Percentiles rank a stretch among this genome's conserved stretches.
phyloP scores from a whole-genome alignment of 208 protist species.

The Leishmania martiniquensis region DNA sequence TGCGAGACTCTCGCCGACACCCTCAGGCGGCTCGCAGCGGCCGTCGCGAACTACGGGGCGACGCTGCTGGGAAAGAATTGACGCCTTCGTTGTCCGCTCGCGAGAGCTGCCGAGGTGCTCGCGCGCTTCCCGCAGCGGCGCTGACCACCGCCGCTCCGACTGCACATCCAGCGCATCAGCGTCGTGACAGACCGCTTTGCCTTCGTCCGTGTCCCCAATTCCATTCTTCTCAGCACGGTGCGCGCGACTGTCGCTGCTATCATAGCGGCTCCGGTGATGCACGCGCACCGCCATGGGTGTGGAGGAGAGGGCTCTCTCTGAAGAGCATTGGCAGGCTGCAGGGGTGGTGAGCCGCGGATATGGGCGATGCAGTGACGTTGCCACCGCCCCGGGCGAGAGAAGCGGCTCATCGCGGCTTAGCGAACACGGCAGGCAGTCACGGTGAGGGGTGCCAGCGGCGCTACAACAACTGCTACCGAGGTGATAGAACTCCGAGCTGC shows the following conservation, averaged over 20 bases:
- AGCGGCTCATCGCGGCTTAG: constrained; percentile 25
- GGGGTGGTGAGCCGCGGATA: neutral
- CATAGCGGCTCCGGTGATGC: neutral
- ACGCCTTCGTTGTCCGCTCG: neutral
- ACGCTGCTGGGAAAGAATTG: neutral
- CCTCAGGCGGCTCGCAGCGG: neutral
- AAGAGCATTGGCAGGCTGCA: neutral
- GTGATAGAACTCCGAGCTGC: neutral
- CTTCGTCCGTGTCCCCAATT: constrained; percentile 4
- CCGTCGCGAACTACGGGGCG: neutral
- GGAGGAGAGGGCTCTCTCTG: neutral
- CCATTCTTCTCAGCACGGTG: neutral
- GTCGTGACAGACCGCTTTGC: constrained; percentile 12
- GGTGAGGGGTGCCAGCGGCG: neutral
- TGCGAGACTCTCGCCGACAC: constrained; percentile 11
- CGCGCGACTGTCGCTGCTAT: neutral
- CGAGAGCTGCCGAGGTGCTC: neutral
- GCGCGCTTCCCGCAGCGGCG: neutral
- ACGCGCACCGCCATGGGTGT: neutral
- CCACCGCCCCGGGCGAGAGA: neutral
- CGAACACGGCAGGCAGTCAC: constrained; percentile 17
- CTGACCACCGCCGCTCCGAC: neutral
- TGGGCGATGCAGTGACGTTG: constrained; percentile 2
- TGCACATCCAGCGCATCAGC: neutral
- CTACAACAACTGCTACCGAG: neutral